These are phyloP conservation scores for Margaritispora aquatica DNA, from an alignment of 495 filamentous ascomycete genomes.

Conservation along the genomic window DNA sequence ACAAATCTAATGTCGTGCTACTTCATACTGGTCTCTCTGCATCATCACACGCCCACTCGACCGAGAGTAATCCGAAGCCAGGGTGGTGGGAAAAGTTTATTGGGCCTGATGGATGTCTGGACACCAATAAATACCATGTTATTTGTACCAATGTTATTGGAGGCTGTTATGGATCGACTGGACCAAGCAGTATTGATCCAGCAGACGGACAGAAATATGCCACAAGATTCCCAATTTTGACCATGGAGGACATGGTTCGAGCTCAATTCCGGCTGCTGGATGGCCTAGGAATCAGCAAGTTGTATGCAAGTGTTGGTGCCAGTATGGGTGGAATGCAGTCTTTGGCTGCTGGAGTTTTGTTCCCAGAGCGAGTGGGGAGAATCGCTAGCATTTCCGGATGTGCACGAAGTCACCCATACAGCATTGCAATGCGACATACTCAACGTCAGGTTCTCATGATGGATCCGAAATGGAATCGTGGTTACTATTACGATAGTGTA, in stretches of 20 bases:
- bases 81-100: slow-evolving; percentile 99
- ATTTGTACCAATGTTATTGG: slow-evolving; percentile 98
- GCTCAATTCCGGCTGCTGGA: slow-evolving; percentile 92
- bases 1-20: slow-evolving; percentile 84
- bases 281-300: slow-evolving; percentile 63
- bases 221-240: slow-evolving; percentile 94
- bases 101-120: slow-evolving; percentile 75
- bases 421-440: slow-evolving; percentile 98
- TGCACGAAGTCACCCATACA: slow-evolving; percentile 93
- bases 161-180: slow-evolving; percentile 94
- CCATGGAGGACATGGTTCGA: slow-evolving; percentile 95
- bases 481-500: slow-evolving; percentile 85
- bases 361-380: slow-evolving; percentile 70
- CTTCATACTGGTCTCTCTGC: slow-evolving; percentile 92
- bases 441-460: slow-evolving; percentile 98
- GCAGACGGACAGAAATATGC: slow-evolving; percentile 84
- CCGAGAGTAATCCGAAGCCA: slow-evolving; percentile 71
- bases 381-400: slow-evolving; percentile 92
- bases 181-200: slow-evolving; percentile 82
- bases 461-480: slow-evolving; percentile 96
- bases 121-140: slow-evolving; percentile 87
- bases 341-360: slow-evolving; percentile 81
- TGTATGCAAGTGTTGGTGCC: slow-evolving; percentile 89
- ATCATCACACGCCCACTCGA: slow-evolving; percentile 93
- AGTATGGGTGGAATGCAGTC: slow-evolving; percentile 99